Conservation (phyloP, 75 land plant species). For the Pinus taeda region DNA sequence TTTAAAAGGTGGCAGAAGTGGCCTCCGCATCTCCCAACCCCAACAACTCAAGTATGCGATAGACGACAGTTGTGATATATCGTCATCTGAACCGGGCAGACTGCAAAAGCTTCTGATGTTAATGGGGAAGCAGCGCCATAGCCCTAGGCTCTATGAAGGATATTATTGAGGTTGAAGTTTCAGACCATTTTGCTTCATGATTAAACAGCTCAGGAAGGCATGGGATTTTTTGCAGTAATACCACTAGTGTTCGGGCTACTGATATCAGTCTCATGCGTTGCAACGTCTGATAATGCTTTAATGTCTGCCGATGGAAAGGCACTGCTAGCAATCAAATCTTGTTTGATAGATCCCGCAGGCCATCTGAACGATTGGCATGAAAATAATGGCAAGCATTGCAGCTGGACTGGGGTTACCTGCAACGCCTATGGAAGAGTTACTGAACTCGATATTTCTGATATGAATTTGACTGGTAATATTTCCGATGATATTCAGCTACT, state of each 20-base stretch:
- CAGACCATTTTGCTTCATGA: neutral
- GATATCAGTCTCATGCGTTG: neutral
- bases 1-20: slow-evolving; percentile 1
- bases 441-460: slow-evolving; percentile 52
- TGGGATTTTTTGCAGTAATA: neutral
- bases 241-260: neutral
- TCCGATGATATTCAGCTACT: slow-evolving; percentile 34
- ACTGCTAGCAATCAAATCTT: slow-evolving; percentile 33
- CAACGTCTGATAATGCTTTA: neutral
- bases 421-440: slow-evolving; percentile 42
- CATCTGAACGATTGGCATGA: slow-evolving; percentile 51
- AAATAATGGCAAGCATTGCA: slow-evolving; percentile 35
- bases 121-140: neutral
- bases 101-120: neutral
- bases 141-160: neutral
- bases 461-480: slow-evolving; percentile 63
- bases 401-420: slow-evolving; percentile 71
- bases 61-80: neutral
- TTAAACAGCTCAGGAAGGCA: neutral
- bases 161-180: no score
- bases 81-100: neutral
- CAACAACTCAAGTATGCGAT: no score
- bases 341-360: slow-evolving; percentile 47
- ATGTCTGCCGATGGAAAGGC: slow-evolving; percentile 12
- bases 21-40: neutral